phyloP scores from a whole-genome alignment of 225 moss, liverwort and hornwort genomes.

The Polytrichum formosum region DNA sequence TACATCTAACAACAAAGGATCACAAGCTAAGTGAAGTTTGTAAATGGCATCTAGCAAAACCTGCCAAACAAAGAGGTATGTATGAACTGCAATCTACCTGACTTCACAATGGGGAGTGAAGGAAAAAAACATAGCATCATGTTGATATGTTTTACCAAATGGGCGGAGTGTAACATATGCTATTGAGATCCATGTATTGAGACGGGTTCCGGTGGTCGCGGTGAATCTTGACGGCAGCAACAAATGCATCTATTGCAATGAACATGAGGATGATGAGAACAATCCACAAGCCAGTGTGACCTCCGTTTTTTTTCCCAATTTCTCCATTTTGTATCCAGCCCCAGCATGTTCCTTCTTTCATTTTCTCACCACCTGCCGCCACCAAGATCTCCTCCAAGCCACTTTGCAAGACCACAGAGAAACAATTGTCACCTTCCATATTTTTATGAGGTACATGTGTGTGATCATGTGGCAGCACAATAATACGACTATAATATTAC shows the following conservation, averaged over 20 bases:
- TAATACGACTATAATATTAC: neutral
- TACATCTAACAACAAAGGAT: too few species aligned
- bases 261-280: constrained; percentile 56
- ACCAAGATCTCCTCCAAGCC: constrained; percentile 79
- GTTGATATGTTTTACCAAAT: constrained; percentile 44
- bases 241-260: constrained; percentile 59
- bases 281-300: constrained; percentile 45
- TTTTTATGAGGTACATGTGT: too few species aligned
- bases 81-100: too few species aligned
- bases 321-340: constrained; percentile 60
- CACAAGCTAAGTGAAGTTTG: too few species aligned
- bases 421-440: neutral
- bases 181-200: constrained; percentile 93
- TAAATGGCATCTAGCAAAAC: too few species aligned
- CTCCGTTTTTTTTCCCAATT: constrained; percentile 30
- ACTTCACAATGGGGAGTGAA: too few species aligned
- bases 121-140: too few species aligned
- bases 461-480: neutral
- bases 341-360: constrained; percentile 51
- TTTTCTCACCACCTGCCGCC: constrained; percentile 69
- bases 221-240: constrained; percentile 64
- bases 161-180: constrained; percentile 95
- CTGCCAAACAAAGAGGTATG: too few species aligned
- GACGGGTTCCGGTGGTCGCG: constrained; percentile 67
- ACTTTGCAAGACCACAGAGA: constrained; percentile 42